Evolutionary conservation across 768 basidiomycete species (phyloP), one percentile per base, ranked within the genome.

Genomic region (Russula sp.): DNA sequence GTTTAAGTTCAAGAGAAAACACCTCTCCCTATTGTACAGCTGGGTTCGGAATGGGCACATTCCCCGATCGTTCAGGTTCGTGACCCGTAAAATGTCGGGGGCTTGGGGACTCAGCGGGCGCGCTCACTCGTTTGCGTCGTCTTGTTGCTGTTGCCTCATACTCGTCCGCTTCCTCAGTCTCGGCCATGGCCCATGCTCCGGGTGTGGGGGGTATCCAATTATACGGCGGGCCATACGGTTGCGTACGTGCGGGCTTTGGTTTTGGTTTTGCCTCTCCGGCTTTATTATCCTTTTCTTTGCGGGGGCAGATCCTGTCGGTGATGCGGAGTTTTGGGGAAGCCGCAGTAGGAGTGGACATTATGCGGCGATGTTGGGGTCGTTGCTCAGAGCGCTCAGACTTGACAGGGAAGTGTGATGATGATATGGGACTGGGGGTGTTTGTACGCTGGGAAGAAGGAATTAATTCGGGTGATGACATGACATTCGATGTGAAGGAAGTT

Each of bases 141-240:
- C 48, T 40, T 26, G 14, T 46, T 3, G 18, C 20, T 6, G 22
- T 24, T 18, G 16, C 38, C 14, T 5, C 1, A 11, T 13, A 14
- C 26, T 59, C 44, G 1, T 59, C 63, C 18, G 52, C 20, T 34
- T 34, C 56, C 7, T 59, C 57, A 24, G n/a, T 40, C 30, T 59
- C 57, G 20, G n/a, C 48, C 36, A 57, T 65, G n/a, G 49, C 68
- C 68, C 68, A 69, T 26, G 51, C 59, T 28, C 68, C 68, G 4
- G 66, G 62, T 26, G 62, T 50, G 22, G 68, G 68, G 0, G 68
- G 68, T 28, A 42, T 56, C 62, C 63, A 64, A 10, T 67, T 67
- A 50, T 69, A 69, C 18, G 68, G 68, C 0, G 66, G 62, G 18
- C 66, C 68, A 28, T 69, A 69, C 30, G 68, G 68, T 58, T 69